These are phyloP conservation scores for Capronia coronata DNA, from an alignment of 2,329 filamentous ascomycete genomes.

Conservation along the genomic window DNA sequence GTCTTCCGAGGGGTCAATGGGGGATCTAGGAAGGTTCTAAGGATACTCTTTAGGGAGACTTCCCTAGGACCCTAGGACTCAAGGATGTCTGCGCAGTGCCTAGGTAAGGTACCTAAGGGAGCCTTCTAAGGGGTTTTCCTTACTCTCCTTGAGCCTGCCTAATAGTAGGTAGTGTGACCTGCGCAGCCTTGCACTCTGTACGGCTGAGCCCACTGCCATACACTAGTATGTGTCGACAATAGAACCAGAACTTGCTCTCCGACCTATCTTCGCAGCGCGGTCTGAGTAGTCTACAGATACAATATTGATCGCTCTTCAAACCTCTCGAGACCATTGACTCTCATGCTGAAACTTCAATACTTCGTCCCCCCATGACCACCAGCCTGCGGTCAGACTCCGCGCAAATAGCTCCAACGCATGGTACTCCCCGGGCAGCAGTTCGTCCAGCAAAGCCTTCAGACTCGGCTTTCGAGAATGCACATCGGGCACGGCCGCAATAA, in stretches of 20 bases:
- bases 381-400: slow-evolving; percentile 52
- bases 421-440: slow-evolving; percentile 37
- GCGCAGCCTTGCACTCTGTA: too few relatives aligned
- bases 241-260: too few relatives aligned
- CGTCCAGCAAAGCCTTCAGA: slow-evolving; percentile 50
- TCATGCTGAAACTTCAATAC: slow-evolving; percentile 52
- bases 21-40: not conserved
- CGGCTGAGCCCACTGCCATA: not conserved
- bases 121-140: too few relatives aligned
- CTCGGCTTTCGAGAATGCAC: slow-evolving; percentile 61
- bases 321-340: slow-evolving; percentile 14
- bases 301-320: not conserved
- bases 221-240: too few relatives aligned
- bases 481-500: slow-evolving; percentile 56
- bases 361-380: slow-evolving; percentile 59
- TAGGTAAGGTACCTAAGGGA: too few relatives aligned
- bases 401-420: slow-evolving; percentile 56
- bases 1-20: not conserved
- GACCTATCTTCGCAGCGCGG: too few relatives aligned
- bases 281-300: not conserved
- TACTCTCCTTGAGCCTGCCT: too few relatives aligned
- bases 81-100: too few relatives aligned
- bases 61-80: too few relatives aligned
- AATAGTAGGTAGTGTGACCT: too few relatives aligned
- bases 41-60: not conserved